Base-by-base conservation (phyloP, 2,329 filamentous ascomycete genomes). In the Aureobasidium sp. region DNA sequence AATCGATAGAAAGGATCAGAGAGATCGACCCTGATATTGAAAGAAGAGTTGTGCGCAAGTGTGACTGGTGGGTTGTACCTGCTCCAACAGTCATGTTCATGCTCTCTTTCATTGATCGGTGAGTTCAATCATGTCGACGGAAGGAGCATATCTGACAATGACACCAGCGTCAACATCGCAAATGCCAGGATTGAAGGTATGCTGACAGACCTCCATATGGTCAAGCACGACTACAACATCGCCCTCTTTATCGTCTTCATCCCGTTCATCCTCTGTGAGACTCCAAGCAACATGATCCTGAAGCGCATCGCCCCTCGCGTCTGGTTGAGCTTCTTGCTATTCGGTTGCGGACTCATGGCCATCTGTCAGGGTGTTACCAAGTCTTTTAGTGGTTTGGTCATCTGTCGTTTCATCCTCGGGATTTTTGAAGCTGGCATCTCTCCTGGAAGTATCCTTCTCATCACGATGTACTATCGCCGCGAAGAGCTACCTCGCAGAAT, bases 401-500 rank as follows among this genome's bases (percentile, higher is more conserved):
- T 65, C n/a, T 68, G 68, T 48, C 68, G 73, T 11, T 69, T 75
- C 11, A 45, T 74, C 9, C 65, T 75, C 44, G 73, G 73, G 15
- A 62, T 73, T 41, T 73, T 73, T 54, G 73, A 74, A 63, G 76
- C 75, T n/a, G 76, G 74, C 16, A 66, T 72, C 21, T 66, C 70
- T 10, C 71, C 71, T 64, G 45, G 59, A 27, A 74, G 72, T 11
- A 65, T 71, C 1, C 73, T 72, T 3, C 66, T 75, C 21, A 72
- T 75, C 44, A 69, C 69, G 13, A 70, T 69, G 61, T 77, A 76
- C 63, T 77, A 77, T 67, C 75, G 76, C 62, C 71, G 75, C 11
- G 73, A 76, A 64, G 75, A 77, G 64, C 71, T 77, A 8, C 72
- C 77, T 63, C 73, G 73, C 68, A 72, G 76, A 21, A 67, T 76